Evolutionary conservation across 768 basidiomycete genomes (phyloP).

Genomic region (Termitomyces sp.): DNA sequence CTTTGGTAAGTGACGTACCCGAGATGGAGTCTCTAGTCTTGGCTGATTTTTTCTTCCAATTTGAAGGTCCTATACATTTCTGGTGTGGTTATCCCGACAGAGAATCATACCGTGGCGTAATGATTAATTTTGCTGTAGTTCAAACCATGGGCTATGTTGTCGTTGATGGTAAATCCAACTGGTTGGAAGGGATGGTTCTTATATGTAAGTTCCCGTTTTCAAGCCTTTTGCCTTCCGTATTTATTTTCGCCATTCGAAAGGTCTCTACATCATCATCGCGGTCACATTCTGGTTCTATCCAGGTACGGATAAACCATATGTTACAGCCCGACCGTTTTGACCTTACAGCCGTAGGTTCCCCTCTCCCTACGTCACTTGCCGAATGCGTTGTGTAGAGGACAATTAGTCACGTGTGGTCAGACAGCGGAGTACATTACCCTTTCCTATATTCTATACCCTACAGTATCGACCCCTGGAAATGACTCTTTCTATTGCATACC

Average conservation of each 20-base stretch:
- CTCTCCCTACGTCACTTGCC: constrained; percentile 12
- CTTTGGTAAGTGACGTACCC: constrained; percentile 42
- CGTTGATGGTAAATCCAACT: constrained; percentile 78
- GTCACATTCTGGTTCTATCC: constrained; percentile 71
- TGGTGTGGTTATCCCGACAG: neutral
- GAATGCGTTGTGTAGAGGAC: constrained; percentile 5
- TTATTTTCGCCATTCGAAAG: constrained; percentile 23
- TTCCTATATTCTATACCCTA: neutral
- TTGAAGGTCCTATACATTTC: constrained; percentile 25
- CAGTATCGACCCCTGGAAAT: no score
- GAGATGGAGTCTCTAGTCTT: neutral
- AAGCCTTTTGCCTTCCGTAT: no score
- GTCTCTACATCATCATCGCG: constrained; percentile 66
- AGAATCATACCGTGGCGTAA: neutral
- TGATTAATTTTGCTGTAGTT: constrained; percentile 31
- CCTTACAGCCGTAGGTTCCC: constrained; percentile 8
- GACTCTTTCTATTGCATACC: neutral
- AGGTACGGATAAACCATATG: constrained; percentile 20
- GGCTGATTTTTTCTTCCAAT: constrained; percentile 29
- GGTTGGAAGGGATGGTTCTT: constrained; percentile 59
- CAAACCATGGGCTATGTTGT: constrained; percentile 80
- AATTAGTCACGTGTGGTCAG: neutral
- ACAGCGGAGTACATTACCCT: neutral
- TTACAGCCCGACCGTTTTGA: neutral
- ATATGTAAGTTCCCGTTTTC: constrained; percentile 10